Evolutionary conservation across 73 alveolate species (phyloP).

Genomic region (Paramecium biaurelia): DNA sequence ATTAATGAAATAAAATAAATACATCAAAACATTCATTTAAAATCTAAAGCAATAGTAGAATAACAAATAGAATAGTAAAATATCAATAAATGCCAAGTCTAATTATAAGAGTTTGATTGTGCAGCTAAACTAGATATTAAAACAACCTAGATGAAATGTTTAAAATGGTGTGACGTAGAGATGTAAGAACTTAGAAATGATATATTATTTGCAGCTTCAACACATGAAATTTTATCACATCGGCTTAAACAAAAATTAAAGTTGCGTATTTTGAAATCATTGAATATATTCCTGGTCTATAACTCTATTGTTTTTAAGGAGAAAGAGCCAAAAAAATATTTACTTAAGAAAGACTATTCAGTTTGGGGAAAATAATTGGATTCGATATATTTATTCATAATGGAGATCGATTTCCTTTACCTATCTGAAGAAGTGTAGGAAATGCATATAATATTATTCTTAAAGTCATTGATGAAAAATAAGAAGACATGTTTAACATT

Average conservation of each 20-base stretch:
- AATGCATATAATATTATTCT: neutral
- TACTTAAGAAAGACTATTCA: neutral
- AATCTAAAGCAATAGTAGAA: neutral
- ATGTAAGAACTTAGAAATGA: neutral
- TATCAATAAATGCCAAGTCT: neutral
- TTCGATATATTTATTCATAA: conserved; percentile 10
- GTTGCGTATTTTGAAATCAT: conserved; percentile 17
- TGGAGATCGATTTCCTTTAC: conserved; percentile 35
- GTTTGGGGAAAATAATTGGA: too few species aligned
- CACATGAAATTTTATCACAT: neutral
- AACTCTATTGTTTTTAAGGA: neutral
- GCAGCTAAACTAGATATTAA: neutral
- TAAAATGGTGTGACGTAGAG: conserved; percentile 19
- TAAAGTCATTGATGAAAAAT: neutral
- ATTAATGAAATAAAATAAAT: conserved; percentile 12
- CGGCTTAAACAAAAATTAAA: neutral
- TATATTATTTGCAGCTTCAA: neutral
- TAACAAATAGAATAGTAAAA: neutral
- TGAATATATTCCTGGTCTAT: neutral
- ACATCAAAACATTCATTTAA: neutral
- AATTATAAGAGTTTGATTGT: neutral
- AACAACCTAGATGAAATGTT: neutral
- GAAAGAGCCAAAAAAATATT: neutral
- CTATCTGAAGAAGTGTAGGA: conserved; percentile 34
- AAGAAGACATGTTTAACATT: neutral